A percentile compares a stretch with the other conserved stretches of the same genome.
Conservation (phyloP, 495 filamentous ascomycete species). For the Penicillium nucicola region DNA sequence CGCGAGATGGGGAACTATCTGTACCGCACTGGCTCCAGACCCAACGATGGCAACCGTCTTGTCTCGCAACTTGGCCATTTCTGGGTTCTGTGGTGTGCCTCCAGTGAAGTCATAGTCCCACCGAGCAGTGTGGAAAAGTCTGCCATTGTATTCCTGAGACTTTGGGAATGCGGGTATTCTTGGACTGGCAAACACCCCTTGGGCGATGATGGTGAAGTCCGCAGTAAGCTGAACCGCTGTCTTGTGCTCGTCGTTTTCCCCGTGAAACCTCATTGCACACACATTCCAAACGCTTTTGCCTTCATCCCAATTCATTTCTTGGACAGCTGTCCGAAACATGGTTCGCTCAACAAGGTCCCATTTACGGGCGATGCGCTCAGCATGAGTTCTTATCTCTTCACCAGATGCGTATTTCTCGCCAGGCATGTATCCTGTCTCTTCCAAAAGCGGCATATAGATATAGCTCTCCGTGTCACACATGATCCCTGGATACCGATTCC, state of each 20-base stretch:
- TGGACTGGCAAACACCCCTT: no score
- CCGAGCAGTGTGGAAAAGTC: slow-evolving; percentile 33
- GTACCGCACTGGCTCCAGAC: slow-evolving; percentile 43
- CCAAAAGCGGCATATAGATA: slow-evolving; percentile 48
- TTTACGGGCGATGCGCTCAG: slow-evolving; percentile 21
- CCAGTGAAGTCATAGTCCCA: slow-evolving; percentile 45
- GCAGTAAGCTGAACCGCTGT: no score
- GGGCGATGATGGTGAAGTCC: no score
- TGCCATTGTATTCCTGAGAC: no score
- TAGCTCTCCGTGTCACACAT: slow-evolving; percentile 27
- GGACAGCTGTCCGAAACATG: slow-evolving; percentile 32
- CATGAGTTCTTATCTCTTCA: slow-evolving; percentile 17
- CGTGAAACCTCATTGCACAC: no score
- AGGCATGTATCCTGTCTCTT: slow-evolving; percentile 56
- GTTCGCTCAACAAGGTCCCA: slow-evolving; percentile 44
- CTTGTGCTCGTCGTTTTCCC: no score
- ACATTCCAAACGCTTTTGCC: no score
- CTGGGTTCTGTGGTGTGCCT: slow-evolving; percentile 38
- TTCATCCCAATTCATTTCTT: slow-evolving; percentile 20
- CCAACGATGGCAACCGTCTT: slow-evolving; percentile 48
- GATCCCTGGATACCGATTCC: slow-evolving; percentile 32
- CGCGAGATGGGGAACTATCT: slow-evolving; percentile 29
- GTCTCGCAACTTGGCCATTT: slow-evolving; percentile 30
- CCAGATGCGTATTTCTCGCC: slow-evolving; percentile 25
- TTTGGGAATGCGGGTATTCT: no score